Evolutionary conservation across 2,329 filamentous ascomycete species (phyloP).

Genomic region (Stagonosporopsis vannaccii): DNA sequence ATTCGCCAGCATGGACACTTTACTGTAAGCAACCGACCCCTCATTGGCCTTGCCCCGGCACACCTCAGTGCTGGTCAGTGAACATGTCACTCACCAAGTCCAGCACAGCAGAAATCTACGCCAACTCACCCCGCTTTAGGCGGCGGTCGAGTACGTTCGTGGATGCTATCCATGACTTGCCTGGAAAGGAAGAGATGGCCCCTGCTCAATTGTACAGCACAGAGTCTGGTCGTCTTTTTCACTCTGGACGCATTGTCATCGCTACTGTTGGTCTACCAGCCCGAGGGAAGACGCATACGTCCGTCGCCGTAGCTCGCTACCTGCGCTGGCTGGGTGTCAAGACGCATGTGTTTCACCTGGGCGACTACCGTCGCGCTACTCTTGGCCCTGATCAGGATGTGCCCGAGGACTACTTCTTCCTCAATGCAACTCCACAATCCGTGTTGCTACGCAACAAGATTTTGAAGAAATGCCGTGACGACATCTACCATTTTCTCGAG

Average conservation of each 20-base stretch:
- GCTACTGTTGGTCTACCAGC: slow-evolving; percentile 95
- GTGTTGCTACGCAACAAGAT: slow-evolving; percentile 97
- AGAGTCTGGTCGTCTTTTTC: slow-evolving; percentile 94
- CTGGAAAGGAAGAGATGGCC: slow-evolving; percentile 82
- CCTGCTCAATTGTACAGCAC: slow-evolving; percentile 98
- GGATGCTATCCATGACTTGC: slow-evolving; percentile 94
- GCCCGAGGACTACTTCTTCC: slow-evolving; percentile 97
- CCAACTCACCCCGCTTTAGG: slow-evolving; percentile 86
- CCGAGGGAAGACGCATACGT: slow-evolving; percentile 97
- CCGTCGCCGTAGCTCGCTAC: slow-evolving; percentile 93
- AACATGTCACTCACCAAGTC: slow-evolving; percentile 27
- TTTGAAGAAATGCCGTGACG: slow-evolving; percentile 93
- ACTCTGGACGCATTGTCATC: slow-evolving; percentile 96
- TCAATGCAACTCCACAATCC: slow-evolving; percentile 89
- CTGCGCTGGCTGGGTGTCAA: slow-evolving; percentile 97
- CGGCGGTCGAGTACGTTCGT: slow-evolving; percentile 95
- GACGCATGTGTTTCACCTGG: slow-evolving; percentile 95
- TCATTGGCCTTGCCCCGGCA: slow-evolving; percentile 18
- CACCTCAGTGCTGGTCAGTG: not conserved
- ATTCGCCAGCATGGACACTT: slow-evolving; percentile 62
- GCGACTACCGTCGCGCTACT: slow-evolving; percentile 93
- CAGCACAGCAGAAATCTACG: slow-evolving; percentile 90
- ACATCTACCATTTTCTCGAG: slow-evolving; percentile 95
- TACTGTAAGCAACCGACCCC: slow-evolving; percentile 61
- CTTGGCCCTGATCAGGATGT: slow-evolving; percentile 83